phyloP scores from a whole-genome alignment of 352 stramenopile genomes.

The Peronospora destructor region DNA sequence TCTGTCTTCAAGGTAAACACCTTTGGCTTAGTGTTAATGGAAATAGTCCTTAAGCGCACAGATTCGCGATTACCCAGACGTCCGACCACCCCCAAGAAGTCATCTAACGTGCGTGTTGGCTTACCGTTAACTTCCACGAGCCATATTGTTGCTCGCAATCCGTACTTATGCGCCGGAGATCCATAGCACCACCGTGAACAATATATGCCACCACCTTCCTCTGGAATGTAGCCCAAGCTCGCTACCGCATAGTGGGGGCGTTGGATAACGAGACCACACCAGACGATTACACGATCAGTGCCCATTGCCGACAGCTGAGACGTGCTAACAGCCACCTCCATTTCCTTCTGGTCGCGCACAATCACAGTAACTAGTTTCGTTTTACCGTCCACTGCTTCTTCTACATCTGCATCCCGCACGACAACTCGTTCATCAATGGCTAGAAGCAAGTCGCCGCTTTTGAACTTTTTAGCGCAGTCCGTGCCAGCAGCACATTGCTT shows the following conservation, averaged over 20 bases:
- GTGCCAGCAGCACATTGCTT: conserved; percentile 69
- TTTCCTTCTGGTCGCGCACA: conserved; percentile 68
- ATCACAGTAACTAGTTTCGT: conserved; percentile 51
- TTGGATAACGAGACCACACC: conserved; percentile 89
- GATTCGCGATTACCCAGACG: conserved; percentile 73
- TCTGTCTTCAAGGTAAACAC: conserved; percentile 88
- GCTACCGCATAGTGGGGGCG: conserved; percentile 81
- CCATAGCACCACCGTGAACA: conserved; percentile 88
- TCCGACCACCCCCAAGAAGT: conserved; percentile 79
- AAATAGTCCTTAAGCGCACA: conserved; percentile 86
- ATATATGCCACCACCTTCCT: conserved; percentile 82
- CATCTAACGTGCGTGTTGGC: conserved; percentile 70
- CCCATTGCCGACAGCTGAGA: conserved; percentile 66
- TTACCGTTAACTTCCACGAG: conserved; percentile 88
- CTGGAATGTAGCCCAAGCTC: conserved; percentile 79
- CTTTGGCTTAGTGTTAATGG: conserved; percentile 86
- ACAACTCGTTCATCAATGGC: conserved; percentile 71
- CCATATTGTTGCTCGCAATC: conserved; percentile 85
- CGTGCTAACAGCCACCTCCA: conserved; percentile 52
- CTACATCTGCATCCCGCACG: conserved; percentile 75
- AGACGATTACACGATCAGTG: conserved; percentile 86
- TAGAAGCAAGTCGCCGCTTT: conserved; percentile 81
- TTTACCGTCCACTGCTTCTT: conserved; percentile 51
- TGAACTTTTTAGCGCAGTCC: conserved; percentile 55
- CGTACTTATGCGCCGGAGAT: conserved; percentile 88